Evolutionary conservation across 2,329 filamentous ascomycete genomes (phyloP).

Genomic region (Alternaria sp.): DNA sequence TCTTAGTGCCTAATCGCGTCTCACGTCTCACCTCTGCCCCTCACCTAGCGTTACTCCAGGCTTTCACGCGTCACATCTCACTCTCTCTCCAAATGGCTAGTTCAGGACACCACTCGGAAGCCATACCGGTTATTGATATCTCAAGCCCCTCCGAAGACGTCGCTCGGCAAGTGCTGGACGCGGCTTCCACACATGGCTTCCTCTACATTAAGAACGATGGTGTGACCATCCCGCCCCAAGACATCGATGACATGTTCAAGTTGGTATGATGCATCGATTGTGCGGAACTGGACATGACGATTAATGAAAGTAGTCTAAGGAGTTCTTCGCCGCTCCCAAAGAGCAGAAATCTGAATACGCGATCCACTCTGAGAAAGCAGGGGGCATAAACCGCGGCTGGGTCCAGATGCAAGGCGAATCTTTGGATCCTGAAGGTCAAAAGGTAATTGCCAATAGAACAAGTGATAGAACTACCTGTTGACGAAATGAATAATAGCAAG

Average conservation of each 20-base stretch:
- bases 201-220: constrained; percentile 83
- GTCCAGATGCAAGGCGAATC: constrained; percentile 86
- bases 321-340: constrained; percentile 73
- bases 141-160: constrained; percentile 66
- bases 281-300: neutral
- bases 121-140: constrained; percentile 84
- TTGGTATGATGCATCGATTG: constrained; percentile 60
- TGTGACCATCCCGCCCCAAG: constrained; percentile 67
- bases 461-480: neutral
- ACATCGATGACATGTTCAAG: constrained; percentile 74
- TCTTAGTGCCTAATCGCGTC: neutral
- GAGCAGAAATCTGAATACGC: constrained; percentile 76
- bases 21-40: constrained; percentile 4
- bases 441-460: constrained; percentile 34
- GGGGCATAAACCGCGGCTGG: constrained; percentile 82
- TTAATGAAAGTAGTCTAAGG: constrained; percentile 62
- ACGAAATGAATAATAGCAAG: constrained; percentile 59
- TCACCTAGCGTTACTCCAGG: neutral
- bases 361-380: constrained; percentile 67
- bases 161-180: constrained; percentile 73
- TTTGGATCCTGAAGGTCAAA: constrained; percentile 81
- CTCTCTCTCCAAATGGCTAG: constrained; percentile 20
- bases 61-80: neutral
- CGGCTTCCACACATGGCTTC: constrained; percentile 84
- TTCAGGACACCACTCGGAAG: constrained; percentile 5